These are phyloP conservation scores for Akanthomyces uredinophilus DNA, from an alignment of 2,329 filamentous ascomycete species.

Conservation along the genomic window DNA sequence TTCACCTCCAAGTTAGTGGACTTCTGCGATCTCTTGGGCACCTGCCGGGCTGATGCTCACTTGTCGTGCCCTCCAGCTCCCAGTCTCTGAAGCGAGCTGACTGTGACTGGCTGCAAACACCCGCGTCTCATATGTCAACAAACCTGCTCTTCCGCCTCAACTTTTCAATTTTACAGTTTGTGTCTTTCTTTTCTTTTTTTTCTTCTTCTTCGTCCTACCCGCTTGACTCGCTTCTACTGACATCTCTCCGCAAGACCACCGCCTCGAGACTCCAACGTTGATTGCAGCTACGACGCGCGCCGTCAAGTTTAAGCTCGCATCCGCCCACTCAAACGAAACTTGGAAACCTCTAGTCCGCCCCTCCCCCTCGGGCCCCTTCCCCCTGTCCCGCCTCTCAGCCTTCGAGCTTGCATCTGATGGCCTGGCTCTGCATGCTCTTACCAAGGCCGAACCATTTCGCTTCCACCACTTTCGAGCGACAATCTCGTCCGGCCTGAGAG, in stretches of 20 bases:
- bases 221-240: not conserved
- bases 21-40: not conserved
- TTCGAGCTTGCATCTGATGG: constrained; percentile 11
- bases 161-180: not conserved
- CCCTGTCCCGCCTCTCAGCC: constrained; percentile 11
- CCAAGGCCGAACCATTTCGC: constrained; percentile 4
- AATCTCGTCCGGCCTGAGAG: not conserved
- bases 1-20: not conserved
- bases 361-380: constrained; percentile 13
- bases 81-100: not conserved
- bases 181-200: not conserved
- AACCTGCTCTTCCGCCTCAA: not conserved
- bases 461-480: constrained; percentile 5
- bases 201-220: not conserved
- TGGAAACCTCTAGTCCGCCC: constrained; percentile 13
- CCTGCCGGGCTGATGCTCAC: not conserved
- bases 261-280: not conserved
- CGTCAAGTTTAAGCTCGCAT: constrained; percentile 10
- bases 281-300: constrained; percentile 3
- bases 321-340: constrained; percentile 11
- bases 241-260: not conserved
- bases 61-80: not conserved
- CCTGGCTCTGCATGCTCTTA: constrained; percentile 6
- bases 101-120: constrained; percentile 5
- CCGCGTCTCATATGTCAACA: not conserved